A percentile compares a stretch with the other conserved stretches of the same genome.
These are phyloP conservation scores for Simplicillium sp. DNA, from an alignment of 2,329 filamentous ascomycete genomes.

Conservation along the genomic window DNA sequence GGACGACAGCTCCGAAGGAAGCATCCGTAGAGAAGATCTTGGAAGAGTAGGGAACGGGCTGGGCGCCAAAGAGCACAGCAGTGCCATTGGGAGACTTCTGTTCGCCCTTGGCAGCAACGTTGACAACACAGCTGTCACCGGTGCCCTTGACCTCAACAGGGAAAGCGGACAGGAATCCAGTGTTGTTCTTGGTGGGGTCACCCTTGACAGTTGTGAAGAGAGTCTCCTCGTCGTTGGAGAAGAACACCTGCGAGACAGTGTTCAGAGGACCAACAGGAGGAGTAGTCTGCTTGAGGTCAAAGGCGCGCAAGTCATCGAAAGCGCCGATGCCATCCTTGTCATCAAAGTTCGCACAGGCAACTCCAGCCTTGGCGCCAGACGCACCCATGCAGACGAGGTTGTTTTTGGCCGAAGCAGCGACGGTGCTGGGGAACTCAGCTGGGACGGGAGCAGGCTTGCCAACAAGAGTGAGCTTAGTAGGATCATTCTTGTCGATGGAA, in stretches of 20 bases:
- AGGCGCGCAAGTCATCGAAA: constrained; percentile 34
- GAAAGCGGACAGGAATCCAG: constrained; percentile 45
- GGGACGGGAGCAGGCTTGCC: constrained; percentile 32
- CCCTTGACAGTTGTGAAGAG: constrained; percentile 53
- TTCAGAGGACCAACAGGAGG: constrained; percentile 49
- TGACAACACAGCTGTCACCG: neutral
- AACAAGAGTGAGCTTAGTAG: constrained; percentile 32
- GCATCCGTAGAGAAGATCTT: constrained; percentile 47
- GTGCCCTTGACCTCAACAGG: constrained; percentile 19
- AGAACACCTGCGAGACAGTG: constrained; percentile 51
- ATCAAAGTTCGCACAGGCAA: constrained; percentile 33
- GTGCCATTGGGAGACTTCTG: constrained; percentile 42
- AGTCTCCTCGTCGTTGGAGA: constrained; percentile 40
- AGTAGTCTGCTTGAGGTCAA: constrained; percentile 44
- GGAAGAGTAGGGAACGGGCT: constrained; percentile 29
- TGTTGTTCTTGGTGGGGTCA: constrained; percentile 41
- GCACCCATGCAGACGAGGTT: constrained; percentile 35
- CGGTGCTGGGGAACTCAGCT: constrained; percentile 43
- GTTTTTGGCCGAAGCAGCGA: constrained; percentile 34
- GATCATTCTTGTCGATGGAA: constrained; percentile 27
- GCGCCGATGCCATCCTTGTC: constrained; percentile 21
- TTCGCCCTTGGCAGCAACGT: constrained; percentile 15
- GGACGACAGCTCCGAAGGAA: constrained; percentile 43
- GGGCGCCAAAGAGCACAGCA: constrained; percentile 45
- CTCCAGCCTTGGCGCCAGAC: constrained; percentile 31